Percentiles rank a stretch among this genome's conserved stretches.
These are phyloP conservation scores for barley (Hordeum vulgare) DNA, from an alignment of 176 grass and related monocot species.

Conservation along the genomic window MorexV3_pseudomolecules_assembly NC_058518.1:485251241-485251740, in stretches of 20 bases:
- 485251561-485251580: not conserved
- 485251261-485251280: no score
- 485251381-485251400: not conserved
- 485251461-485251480: not conserved
- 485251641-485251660: slow-evolving; percentile 57
- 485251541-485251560: slow-evolving; percentile 17
- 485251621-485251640: slow-evolving; percentile 44
- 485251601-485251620: slow-evolving; percentile 56
- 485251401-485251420: not conserved
- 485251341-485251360: not conserved
- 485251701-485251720: slow-evolving; percentile 15
- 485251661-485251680: slow-evolving; percentile 52
- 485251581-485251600: slow-evolving; percentile 50
- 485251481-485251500: not conserved
- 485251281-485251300: not conserved
- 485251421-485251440: not conserved
- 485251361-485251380: not conserved
- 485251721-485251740: slow-evolving; percentile 2
- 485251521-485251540: slow-evolving; percentile 32
- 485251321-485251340: not conserved
- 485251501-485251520: not conserved
- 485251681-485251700: slow-evolving; percentile 34
- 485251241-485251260: no score
- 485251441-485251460: not conserved
- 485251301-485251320: not conserved